A percentile compares a stretch with the other conserved stretches of the same genome.
phyloP scores from a whole-genome alignment of 768 basidiomycete species.

The Amanita thiersii region DNA sequence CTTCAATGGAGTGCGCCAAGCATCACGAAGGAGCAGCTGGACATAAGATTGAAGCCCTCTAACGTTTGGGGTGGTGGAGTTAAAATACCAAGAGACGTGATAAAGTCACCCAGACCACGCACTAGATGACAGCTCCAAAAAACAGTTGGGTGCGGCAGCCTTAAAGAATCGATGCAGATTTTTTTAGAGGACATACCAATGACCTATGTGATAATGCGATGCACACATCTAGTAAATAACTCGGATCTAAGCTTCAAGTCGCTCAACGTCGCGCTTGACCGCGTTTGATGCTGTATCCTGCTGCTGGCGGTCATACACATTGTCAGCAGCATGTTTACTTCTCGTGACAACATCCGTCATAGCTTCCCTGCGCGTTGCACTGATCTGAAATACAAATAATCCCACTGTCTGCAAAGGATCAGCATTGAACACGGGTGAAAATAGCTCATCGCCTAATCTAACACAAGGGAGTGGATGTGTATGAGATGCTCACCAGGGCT shows the following conservation, averaged over 20 bases:
- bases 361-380: constrained; percentile 17
- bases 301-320: constrained; percentile 1
- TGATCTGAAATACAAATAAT: constrained; percentile 18
- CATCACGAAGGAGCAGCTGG: too few species aligned
- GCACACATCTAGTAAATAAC: too few species aligned
- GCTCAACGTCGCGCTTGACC: not conserved
- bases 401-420: constrained; percentile 14
- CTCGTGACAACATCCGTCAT: constrained; percentile 15
- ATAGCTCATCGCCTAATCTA: too few species aligned
- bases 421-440: not conserved
- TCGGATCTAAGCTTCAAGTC: constrained; percentile 3
- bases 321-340: constrained; percentile 8
- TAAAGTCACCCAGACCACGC: too few species aligned
- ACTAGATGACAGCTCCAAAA: too few species aligned
- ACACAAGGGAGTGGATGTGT: not conserved
- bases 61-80: too few species aligned
- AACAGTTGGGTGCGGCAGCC: too few species aligned
- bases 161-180: too few species aligned
- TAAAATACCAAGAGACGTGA: too few species aligned
- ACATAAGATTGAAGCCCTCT: too few species aligned
- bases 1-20: too few species aligned
- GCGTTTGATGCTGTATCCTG: not conserved
- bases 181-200: too few species aligned
- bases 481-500: constrained; percentile 29
- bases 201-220: not conserved